A percentile compares a stretch with the other conserved stretches of the same genome.
phyloP scores from a whole-genome alignment of 2,329 filamentous ascomycete genomes.

The Dactylellina parvicollis region DNA sequence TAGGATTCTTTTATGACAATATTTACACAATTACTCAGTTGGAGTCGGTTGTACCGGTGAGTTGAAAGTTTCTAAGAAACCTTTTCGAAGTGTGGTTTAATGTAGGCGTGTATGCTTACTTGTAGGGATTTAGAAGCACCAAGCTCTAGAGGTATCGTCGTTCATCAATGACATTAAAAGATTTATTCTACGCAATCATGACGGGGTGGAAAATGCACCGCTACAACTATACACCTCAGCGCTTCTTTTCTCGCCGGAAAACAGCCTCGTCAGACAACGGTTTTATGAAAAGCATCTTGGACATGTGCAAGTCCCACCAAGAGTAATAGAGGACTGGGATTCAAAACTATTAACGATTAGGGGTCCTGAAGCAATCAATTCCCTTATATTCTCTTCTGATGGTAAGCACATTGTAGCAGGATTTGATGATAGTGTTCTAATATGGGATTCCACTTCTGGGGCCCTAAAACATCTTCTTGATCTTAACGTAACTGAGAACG shows the following conservation, averaged over 20 bases:
- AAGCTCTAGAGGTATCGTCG: not conserved
- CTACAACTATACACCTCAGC: slow-evolving; percentile 28
- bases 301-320: slow-evolving; percentile 53
- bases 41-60: slow-evolving; percentile 1
- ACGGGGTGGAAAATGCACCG: not conserved
- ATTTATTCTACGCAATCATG: slow-evolving; percentile 47
- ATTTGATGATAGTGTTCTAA: not conserved
- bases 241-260: slow-evolving; percentile 11
- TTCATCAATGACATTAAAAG: slow-evolving; percentile 8
- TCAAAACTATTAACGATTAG: not conserved
- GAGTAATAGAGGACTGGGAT: slow-evolving; percentile 11
- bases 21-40: not conserved
- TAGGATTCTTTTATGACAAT: not conserved
- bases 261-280: not conserved
- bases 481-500: not conserved
- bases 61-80: not conserved
- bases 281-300: slow-evolving; percentile 39
- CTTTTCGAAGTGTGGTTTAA: not conserved
- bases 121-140: not conserved
- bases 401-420: not conserved
- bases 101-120: not conserved
- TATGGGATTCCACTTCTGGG: not conserved
- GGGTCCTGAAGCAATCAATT: not conserved
- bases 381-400: not conserved
- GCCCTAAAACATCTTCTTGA: not conserved